phyloP scores from a whole-genome alignment of 306 rosid genomes.

The Ammopiptanthus mongolicus region DNA sequence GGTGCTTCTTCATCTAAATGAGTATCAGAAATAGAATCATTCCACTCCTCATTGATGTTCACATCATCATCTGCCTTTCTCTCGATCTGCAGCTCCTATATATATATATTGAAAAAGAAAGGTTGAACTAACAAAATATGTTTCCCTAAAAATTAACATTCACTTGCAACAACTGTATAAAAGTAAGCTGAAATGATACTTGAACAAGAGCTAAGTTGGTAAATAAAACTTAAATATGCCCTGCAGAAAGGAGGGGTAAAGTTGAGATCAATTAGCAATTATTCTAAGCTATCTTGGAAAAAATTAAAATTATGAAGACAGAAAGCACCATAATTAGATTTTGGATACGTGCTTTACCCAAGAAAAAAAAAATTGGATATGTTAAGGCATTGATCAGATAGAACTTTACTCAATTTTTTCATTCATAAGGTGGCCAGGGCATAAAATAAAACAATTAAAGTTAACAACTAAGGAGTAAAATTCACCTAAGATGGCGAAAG shows the following conservation, averaged over 20 bases:
- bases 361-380: neutral
- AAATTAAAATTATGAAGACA: neutral
- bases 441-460: neutral
- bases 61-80: conserved; percentile 59
- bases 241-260: neutral
- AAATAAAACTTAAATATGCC: neutral
- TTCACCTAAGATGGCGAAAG: neutral
- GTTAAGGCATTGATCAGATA: neutral
- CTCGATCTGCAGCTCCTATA: conserved; percentile 77
- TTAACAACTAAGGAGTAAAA: neutral
- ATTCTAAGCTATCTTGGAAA: neutral
- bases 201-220: neutral
- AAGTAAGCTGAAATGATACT: neutral
- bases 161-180: neutral
- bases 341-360: neutral
- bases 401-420: neutral
- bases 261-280: neutral
- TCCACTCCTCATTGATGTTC: conserved; percentile 35
- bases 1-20: conserved; percentile 75
- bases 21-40: conserved; percentile 38
- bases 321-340: neutral
- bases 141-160: neutral
- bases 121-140: neutral
- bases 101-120: conserved; percentile 11
- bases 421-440: neutral